Evolutionary conservation across 805 yeast genomes (phyloP).

Genomic region (Ogataea ganodermae): DNA sequence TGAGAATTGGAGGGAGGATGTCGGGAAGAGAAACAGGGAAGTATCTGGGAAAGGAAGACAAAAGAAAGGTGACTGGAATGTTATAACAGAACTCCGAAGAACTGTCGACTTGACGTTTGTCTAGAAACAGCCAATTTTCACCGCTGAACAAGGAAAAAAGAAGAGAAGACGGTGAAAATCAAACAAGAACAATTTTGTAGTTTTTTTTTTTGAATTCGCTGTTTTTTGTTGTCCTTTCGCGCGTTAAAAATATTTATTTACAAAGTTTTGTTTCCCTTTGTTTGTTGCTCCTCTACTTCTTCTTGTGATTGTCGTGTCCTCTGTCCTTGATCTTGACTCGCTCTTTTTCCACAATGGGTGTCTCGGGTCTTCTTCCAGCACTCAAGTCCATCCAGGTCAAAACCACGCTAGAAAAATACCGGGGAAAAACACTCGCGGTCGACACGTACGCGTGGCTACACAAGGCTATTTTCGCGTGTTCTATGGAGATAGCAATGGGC

Average conservation of each 20-base stretch:
- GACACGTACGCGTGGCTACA: constrained; percentile 98
- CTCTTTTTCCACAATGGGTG: constrained; percentile 59
- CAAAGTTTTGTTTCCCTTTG: not conserved
- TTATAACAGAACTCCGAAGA: too few relatives aligned
- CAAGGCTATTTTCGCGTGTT: constrained; percentile 78
- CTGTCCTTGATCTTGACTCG: not conserved
- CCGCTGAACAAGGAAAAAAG: too few relatives aligned
- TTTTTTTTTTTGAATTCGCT: not conserved
- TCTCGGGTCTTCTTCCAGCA: constrained; percentile 77
- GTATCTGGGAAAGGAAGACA: not conserved
- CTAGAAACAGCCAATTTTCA: too few relatives aligned
- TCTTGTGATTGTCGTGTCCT: not conserved
- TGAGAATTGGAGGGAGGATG: too few relatives aligned
- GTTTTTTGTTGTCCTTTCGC: not conserved
- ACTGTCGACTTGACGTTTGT: too few relatives aligned
- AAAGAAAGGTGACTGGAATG: not conserved
- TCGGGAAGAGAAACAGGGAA: too few relatives aligned
- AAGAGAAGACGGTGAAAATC: too few relatives aligned
- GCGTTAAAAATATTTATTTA: not conserved
- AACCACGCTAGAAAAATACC: constrained; percentile 56
- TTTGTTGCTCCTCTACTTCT: not conserved
- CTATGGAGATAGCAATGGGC: constrained; percentile 75
- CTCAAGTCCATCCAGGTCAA: constrained; percentile 72
- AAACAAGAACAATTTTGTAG: too few relatives aligned
- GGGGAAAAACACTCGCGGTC: constrained; percentile 82